Base-by-base conservation (phyloP, 2,329 filamentous ascomycete genomes). In the Cordyceps cateniannulata region DNA sequence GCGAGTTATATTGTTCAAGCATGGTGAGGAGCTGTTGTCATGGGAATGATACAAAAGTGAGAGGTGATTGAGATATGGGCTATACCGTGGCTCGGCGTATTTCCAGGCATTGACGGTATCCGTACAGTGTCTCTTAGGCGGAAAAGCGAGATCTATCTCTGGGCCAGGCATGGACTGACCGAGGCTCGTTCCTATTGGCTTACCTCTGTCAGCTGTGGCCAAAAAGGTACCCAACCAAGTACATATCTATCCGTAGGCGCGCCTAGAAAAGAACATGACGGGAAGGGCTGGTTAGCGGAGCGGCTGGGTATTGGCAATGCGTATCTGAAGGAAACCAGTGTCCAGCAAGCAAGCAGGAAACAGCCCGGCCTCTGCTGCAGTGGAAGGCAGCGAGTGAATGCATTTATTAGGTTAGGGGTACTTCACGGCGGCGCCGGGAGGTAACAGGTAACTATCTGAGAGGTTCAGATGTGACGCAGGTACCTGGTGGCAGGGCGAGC, bases 141-240 rank as follows among this genome's bases (percentile, higher is more conserved):
- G 5, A 29, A 32, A 18, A 9, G 53, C 20, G 29, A 48, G 54
- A 57, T 57, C 54, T 57, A 10, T 55, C 18, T 25, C 40, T 20
- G n/a, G n/a, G 53, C 22, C 18, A 38, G 29, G 53, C 40, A 29
- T 32, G n/a, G 20, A 25, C 42, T n/a, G 29, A 38, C n/a, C 45
- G 42, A 48, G 53, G 54, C 29, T 57, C 20, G 48, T 29, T 38
- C n/a, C 47, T n/a, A n/a, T n/a, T 57, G 56, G 56, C 45, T 58
- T 58, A 50, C 32, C 20, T 40, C 35, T 50, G 32, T 58, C 32
- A 58, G 55, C 55, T 29, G 35, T 51, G 47, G 38, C 48, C 48
- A 40, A 20, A 57, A n/a, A 48, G 27, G 29, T 48, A 27, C 53
- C 25, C 22, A 49, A 16, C 7, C 12, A 18, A 18, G 38, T 42